These are phyloP conservation scores for Dendrothele bispora DNA, from an alignment of 768 basidiomycete species.

Conservation along the genomic window DNA sequence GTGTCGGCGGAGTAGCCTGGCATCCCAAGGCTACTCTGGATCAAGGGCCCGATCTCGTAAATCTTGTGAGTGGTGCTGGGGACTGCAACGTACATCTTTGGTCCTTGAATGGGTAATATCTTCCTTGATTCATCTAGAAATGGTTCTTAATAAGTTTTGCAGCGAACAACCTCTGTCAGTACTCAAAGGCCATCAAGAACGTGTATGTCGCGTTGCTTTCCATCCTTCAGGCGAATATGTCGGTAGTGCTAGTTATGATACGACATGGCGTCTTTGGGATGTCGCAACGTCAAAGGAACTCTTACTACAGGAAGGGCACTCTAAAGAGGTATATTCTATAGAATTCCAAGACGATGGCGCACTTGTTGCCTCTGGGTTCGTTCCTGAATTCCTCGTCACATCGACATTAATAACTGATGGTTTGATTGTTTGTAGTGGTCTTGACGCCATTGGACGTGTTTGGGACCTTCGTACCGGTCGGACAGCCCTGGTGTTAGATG, in stretches of 20 bases:
- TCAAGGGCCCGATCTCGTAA: conserved; percentile 62
- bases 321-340: conserved; percentile 94
- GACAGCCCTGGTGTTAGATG: conserved; percentile 97
- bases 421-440: conserved; percentile 55
- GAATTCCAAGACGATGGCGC: conserved; percentile 96
- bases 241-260: conserved; percentile 95
- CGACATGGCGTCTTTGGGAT: conserved; percentile 98
- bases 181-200: conserved; percentile 85
- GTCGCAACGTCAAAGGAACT: conserved; percentile 79
- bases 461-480: conserved; percentile 96
- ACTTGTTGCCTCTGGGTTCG: conserved; percentile 89
- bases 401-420: conserved; percentile 2
- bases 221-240: conserved; percentile 95
- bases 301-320: conserved; percentile 93
- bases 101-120: conserved; percentile 75
- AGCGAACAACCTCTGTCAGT: conserved; percentile 87
- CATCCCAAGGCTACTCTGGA: conserved; percentile 89
- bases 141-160: conserved; percentile 8
- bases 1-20: conserved; percentile 96
- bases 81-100: conserved; percentile 87
- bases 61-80: conserved; percentile 89
- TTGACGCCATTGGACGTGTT: conserved; percentile 95
- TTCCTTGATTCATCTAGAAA: background rate
- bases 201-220: conserved; percentile 93
- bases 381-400: conserved; percentile 1